These are phyloP conservation scores for Skeletonema tropicum DNA, from an alignment of 108 stramenopile genomes.

Conservation along the genomic window DNA sequence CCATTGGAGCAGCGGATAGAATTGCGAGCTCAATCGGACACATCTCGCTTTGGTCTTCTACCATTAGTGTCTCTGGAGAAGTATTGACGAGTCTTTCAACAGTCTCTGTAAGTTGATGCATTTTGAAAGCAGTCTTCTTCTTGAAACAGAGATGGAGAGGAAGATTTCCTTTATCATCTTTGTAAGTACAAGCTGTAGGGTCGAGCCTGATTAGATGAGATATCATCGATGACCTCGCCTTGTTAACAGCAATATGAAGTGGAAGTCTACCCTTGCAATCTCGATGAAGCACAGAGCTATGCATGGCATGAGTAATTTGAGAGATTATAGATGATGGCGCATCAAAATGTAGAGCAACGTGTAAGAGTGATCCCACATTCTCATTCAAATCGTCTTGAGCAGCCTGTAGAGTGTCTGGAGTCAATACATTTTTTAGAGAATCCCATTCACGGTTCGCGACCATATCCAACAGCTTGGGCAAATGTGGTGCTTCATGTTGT, in stretches of 20 bases:
- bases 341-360: background rate
- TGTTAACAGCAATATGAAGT: no score
- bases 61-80: background rate
- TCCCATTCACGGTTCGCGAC: background rate
- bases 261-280: no score
- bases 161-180: background rate
- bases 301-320: background rate
- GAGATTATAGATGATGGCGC: background rate
- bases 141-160: background rate
- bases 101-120: no score
- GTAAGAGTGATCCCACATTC: background rate
- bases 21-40: constrained; percentile 4
- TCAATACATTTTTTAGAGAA: background rate
- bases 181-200: background rate
- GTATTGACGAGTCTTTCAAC: background rate
- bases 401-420: no score
- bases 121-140: no score
- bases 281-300: no score
- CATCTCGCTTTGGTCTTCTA: background rate
- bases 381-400: background rate
- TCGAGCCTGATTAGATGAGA: background rate
- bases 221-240: no score
- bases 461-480: background rate
- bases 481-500: no score
- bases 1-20: background rate